phyloP scores from a whole-genome alignment of 2,329 filamentous ascomycete species.

The Alternaria angustiovoidea region DNA sequence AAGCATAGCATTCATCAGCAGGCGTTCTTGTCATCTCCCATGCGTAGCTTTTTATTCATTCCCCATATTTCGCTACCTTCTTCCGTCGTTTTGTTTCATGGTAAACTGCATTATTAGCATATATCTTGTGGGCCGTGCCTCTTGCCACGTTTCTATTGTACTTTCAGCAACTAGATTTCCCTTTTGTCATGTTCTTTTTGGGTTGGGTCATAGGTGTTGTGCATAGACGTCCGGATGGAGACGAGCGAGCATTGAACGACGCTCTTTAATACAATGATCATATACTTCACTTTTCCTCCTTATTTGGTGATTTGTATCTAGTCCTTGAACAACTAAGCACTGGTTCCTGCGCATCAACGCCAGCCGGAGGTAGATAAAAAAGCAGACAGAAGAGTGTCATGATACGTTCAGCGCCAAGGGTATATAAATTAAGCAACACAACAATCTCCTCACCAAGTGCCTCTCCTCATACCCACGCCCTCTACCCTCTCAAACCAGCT shows the following conservation, averaged over 20 bases:
- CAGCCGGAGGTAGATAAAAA: neutral
- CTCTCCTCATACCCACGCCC: neutral
- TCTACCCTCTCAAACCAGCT: neutral
- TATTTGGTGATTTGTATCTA: neutral
- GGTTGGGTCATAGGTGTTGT: neutral
- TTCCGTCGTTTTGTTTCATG: constrained; percentile 34
- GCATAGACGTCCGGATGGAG: neutral
- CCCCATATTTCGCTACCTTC: neutral
- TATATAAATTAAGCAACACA: neutral
- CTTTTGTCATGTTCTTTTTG: neutral
- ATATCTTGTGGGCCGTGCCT: constrained; percentile 1
- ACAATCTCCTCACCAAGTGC: neutral
- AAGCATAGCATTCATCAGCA: constrained; percentile 13
- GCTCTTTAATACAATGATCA: constrained; percentile 4
- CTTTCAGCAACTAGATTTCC: neutral
- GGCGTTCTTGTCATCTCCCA: neutral
- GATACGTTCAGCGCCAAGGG: neutral
- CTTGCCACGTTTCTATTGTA: neutral
- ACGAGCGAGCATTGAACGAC: neutral
- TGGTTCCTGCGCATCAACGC: neutral
- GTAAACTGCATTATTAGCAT: constrained; percentile 4
- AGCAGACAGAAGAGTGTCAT: neutral
- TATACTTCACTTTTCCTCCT: neutral
- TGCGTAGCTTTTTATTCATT: neutral
- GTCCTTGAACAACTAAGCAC: neutral